Base-by-base conservation (phyloP, 768 basidiomycete genomes). In the Agrocybe praecox region DNA sequence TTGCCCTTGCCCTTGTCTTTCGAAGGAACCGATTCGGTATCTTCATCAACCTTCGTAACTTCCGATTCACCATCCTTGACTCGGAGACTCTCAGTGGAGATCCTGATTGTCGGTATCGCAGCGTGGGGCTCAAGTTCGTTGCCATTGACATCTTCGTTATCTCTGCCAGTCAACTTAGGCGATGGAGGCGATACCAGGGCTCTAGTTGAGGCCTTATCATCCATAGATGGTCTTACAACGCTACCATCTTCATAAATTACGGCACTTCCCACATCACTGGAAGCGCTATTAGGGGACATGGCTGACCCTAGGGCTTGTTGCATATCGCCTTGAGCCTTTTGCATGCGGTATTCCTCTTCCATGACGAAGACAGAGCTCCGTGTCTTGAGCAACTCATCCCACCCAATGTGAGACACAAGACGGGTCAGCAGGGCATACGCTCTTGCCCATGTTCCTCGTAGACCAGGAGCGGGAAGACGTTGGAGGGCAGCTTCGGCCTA, bases 321-420 rank as follows among this genome's bases (percentile, higher is more conserved):
- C n/a, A 89, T 77, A 24, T 95, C 92, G 2, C 69, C 76, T 6
- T 90, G 85, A 2, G 90, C 88, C 69, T 98, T 98, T 76, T 98
- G 96, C 87, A 92, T 90, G 34, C 97, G 84, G 69, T 99, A 99
- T 70, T 99, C 97, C 69, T 99, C 96, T 70, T 98, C 97, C 97
- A 99, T 99, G 40, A 99, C 97, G 72, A 99, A 98, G 14, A 99
- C 97, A 34, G 79, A 75, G 71, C 92, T 94, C 82, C 97, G 88
- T 14, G 92, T 90, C 77, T 95, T 95, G 55, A 99, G 81, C 2
- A 98, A 83, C 76, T 98, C 97, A 74, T 99, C 97, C 97, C 97
- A 99, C 0, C 97, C 97, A 62, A 99, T 95, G 61, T 94, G 89
- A 0, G 90, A 86, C 29, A 98, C 97, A 21, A 99, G 87, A 1